Conservation (phyloP, 192 early-diverging fungal species). For the Coemansia pectinata region DNA sequence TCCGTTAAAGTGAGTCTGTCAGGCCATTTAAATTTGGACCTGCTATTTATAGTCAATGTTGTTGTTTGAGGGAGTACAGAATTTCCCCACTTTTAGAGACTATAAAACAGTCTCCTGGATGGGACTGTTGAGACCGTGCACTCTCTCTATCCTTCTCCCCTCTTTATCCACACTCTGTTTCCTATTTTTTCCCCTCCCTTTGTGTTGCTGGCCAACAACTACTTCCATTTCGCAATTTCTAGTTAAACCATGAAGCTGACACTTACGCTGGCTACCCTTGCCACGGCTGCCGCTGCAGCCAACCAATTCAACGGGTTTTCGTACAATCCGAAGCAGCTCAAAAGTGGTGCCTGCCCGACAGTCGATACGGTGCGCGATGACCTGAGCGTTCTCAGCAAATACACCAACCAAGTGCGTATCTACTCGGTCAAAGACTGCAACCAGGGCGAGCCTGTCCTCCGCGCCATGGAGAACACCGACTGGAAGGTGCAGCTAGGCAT, state of each 20-base stretch:
- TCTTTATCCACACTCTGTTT: neutral
- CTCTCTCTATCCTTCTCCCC: neutral
- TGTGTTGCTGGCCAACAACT: conserved; percentile 32
- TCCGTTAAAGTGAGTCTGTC: too few relatives aligned
- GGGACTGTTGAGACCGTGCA: neutral
- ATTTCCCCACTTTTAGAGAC: neutral
- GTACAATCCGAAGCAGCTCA: conserved; percentile 60
- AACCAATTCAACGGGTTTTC: conserved; percentile 58
- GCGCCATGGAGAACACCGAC: conserved; percentile 62
- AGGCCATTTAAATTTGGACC: neutral
- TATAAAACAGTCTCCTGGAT: neutral
- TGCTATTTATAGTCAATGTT: neutral
- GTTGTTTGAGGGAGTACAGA: neutral
- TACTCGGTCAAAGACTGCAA: conserved; percentile 68
- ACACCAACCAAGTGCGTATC: conserved; percentile 62
- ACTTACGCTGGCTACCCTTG: conserved; percentile 27
- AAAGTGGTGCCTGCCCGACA: conserved; percentile 62
- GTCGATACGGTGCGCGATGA: conserved; percentile 62
- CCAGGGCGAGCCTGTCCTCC: conserved; percentile 60
- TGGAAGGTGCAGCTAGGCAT: conserved; percentile 65
- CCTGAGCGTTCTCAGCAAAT: conserved; percentile 56
- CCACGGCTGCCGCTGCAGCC: conserved; percentile 25
- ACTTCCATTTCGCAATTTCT: neutral
- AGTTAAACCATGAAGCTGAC: conserved; percentile 29
- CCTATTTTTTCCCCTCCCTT: neutral